Conservation (phyloP, 306 rosid species). For the Cucumis cinereus region DNA sequence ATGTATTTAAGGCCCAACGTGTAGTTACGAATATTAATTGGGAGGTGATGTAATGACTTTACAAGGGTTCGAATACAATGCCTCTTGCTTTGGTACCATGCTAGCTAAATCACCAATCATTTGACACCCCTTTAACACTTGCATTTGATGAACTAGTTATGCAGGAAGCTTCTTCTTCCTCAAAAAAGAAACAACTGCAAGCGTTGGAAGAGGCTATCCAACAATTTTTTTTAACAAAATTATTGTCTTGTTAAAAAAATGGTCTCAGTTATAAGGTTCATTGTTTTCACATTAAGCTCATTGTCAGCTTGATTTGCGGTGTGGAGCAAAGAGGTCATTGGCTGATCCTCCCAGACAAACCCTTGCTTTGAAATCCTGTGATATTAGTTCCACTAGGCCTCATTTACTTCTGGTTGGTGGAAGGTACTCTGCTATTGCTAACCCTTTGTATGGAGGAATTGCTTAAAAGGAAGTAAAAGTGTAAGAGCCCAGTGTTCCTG, state of each 20-base stretch:
- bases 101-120: background rate
- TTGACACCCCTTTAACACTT: background rate
- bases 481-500: background rate
- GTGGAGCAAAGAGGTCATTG: slow-evolving; percentile 87
- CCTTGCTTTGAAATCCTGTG: slow-evolving; percentile 78
- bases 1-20: background rate
- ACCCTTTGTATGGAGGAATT: background rate
- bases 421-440: slow-evolving; percentile 44
- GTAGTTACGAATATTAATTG: background rate
- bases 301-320: slow-evolving; percentile 88
- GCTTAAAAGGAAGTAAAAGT: background rate
- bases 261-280: slow-evolving; percentile 10
- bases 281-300: slow-evolving; percentile 24
- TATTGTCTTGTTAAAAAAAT: background rate
- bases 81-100: background rate
- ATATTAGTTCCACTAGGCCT: slow-evolving; percentile 80
- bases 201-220: background rate
- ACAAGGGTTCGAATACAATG: background rate
- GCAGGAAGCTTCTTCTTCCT: background rate
- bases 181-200: background rate
- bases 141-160: background rate
- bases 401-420: slow-evolving; percentile 97
- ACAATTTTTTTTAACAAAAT: no score
- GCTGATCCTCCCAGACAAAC: slow-evolving; percentile 83
- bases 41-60: background rate